phyloP scores from a whole-genome alignment of 352 stramenopile species.

The Lagenidium sp. region DNA sequence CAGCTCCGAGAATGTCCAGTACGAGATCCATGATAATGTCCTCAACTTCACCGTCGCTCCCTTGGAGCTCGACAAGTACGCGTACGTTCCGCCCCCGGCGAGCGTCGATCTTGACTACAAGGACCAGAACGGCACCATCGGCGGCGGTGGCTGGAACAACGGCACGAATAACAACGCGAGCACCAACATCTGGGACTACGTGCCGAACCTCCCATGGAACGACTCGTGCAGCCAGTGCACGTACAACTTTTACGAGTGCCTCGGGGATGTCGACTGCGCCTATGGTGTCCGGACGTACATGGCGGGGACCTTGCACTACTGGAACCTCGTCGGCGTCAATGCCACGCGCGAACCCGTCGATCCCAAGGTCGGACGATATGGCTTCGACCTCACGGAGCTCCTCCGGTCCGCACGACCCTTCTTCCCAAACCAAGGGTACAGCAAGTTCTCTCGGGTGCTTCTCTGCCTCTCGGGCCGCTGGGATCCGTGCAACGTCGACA shows the following conservation, averaged over 20 bases:
- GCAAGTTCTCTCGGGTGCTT: constrained; percentile 18
- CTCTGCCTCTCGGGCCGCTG: constrained; percentile 12
- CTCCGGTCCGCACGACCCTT: constrained; percentile 15
- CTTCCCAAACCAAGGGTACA: constrained; percentile 20
- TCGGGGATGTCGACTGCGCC: constrained; percentile 23
- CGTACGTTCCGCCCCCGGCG: constrained; percentile 25
- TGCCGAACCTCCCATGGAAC: constrained; percentile 2
- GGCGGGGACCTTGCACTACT: constrained; percentile 5
- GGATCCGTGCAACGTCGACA: constrained; percentile 14
- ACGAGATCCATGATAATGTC: background rate
- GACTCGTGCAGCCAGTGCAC: constrained; percentile 16
- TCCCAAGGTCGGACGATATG: background rate
- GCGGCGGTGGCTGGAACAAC: no score
- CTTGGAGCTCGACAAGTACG: constrained; percentile 26
- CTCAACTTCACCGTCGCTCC: constrained; percentile 11
- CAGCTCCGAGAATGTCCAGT: constrained; percentile 1
- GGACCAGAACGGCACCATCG: constrained; percentile 11
- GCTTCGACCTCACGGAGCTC: constrained; percentile 2
- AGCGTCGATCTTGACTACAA: constrained; percentile 24
- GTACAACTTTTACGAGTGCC: constrained; percentile 9
- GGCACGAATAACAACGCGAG: constrained; percentile 6
- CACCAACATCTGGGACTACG: background rate
- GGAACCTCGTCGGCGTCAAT: background rate
- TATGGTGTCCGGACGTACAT: constrained; percentile 27
- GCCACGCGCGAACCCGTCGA: background rate